Base-by-base conservation (phyloP, 768 basidiomycete genomes). In the Suillus cothurnatus region DNA sequence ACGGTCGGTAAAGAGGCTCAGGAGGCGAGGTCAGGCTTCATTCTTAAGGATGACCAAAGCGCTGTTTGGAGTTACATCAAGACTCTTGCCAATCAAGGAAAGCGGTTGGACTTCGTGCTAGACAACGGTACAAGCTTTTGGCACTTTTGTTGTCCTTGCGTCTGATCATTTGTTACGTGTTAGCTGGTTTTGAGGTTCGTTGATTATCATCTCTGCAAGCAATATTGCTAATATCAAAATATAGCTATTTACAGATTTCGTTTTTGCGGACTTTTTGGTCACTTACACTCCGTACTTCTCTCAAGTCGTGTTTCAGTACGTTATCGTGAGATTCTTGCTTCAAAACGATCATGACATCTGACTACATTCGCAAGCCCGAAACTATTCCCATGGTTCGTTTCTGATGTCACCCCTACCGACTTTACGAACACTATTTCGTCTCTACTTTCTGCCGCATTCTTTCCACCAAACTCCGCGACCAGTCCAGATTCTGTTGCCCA, bases 301-400 rank as follows among this genome's bases (percentile, higher is more conserved):
- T 15, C 84, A 86, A 69, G 92, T 96, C 32, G 87, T 94, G 63
- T 97, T 98, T 78, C 97, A 99, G 95, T 97, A 60, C 65, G 87
- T 83, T 49, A 19, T n/a, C 23, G 34, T 12, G 36, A 11, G 38
- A 39, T 58, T 39, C 31, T 39, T 36, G 17, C 58, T 19, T 64
- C 2, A 9, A 15, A 21, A 2, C 9, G 43, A 9, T 61, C 14
- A 56, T 61, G 61, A 61, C 17, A 19, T 15, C 62, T 77, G 11
- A 74, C 56, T 26, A 45, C 50, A 55, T 23, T 63, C 21, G 62
- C 4, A 66, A 97, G 95, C 78, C 93, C 95, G 0, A 98, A 99
- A 76, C 80, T 92, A 11, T 91, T 98, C 61, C 96, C 96, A 0
- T 99, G 97, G 95, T 99, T 99, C 73, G 96, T 98, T 55, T 95